Evolutionary conservation across 2,329 filamentous ascomycete genomes (phyloP).

Genomic region (Penicillium sp.): DNA sequence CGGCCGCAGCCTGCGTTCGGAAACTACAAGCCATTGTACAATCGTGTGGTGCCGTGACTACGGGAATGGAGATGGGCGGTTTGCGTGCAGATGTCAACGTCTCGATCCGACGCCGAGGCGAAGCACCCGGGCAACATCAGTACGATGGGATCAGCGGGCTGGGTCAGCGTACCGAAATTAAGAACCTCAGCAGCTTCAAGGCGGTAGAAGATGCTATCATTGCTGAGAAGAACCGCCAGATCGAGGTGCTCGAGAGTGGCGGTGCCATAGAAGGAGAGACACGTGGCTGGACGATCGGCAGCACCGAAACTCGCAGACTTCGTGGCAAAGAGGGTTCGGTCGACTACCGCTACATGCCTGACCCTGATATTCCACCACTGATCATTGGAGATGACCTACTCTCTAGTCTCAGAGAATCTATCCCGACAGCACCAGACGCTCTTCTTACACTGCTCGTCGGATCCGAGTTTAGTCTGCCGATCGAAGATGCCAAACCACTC

Average conservation of each 20-base stretch:
- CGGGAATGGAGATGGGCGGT: constrained; percentile 91
- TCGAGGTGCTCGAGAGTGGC: constrained; percentile 72
- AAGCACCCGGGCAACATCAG: constrained; percentile 42
- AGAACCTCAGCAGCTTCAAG: constrained; percentile 93
- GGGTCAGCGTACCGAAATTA: constrained; percentile 92
- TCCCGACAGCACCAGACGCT: constrained; percentile 72
- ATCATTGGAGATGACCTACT: constrained; percentile 71
- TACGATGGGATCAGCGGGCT: constrained; percentile 63
- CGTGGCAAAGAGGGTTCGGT: constrained; percentile 95
- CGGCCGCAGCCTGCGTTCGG: constrained; percentile 81
- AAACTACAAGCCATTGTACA: constrained; percentile 82
- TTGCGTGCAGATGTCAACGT: constrained; percentile 94
- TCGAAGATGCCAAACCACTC: constrained; percentile 81
- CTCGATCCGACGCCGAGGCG: constrained; percentile 68
- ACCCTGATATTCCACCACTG: constrained; percentile 83
- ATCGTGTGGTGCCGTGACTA: constrained; percentile 79
- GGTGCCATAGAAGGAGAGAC: constrained; percentile 80
- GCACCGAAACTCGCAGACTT: constrained; percentile 74
- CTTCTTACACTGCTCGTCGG: constrained; percentile 63
- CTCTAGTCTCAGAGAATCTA: constrained; percentile 57
- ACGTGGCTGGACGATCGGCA: constrained; percentile 85
- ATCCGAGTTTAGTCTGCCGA: constrained; percentile 64
- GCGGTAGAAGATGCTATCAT: constrained; percentile 93
- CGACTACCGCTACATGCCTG: constrained; percentile 98
- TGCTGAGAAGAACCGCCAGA: constrained; percentile 87